Conservation (phyloP, 768 basidiomycete species). For the Tricholoma hemisulphureum region DNA sequence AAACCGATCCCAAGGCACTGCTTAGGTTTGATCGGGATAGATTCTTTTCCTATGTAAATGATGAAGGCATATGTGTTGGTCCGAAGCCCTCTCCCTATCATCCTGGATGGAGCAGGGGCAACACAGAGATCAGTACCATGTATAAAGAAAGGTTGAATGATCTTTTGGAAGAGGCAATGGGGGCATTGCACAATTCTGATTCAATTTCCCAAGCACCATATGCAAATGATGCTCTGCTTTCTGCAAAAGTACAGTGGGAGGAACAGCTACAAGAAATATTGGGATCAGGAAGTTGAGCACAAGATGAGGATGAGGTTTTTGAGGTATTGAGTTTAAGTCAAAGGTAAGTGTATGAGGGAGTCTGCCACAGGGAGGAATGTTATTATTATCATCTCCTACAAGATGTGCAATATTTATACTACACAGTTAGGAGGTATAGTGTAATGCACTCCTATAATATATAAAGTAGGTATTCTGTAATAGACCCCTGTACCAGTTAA, state of each 20-base stretch:
- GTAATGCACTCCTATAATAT: too few species aligned
- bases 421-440: too few species aligned
- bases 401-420: too few species aligned
- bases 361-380: too few species aligned
- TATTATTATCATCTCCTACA: too few species aligned
- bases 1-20: background rate
- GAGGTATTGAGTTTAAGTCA: too few species aligned
- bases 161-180: background rate
- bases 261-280: background rate
- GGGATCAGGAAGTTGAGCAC: too few species aligned
- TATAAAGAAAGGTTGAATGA: background rate
- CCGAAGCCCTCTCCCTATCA: background rate
- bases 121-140: background rate
- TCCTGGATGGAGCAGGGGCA: background rate
- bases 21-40: background rate
- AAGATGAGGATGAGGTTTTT: too few species aligned
- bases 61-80: background rate
- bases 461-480: too few species aligned
- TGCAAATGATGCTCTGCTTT: background rate
- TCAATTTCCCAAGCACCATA: background rate
- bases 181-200: background rate
- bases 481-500: too few species aligned
- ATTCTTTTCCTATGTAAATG: background rate
- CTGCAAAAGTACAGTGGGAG: background rate
- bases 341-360: too few species aligned